Evolutionary conservation across 352 stramenopile genomes (phyloP).

Genomic region (Lagenidium sp.): DNA sequence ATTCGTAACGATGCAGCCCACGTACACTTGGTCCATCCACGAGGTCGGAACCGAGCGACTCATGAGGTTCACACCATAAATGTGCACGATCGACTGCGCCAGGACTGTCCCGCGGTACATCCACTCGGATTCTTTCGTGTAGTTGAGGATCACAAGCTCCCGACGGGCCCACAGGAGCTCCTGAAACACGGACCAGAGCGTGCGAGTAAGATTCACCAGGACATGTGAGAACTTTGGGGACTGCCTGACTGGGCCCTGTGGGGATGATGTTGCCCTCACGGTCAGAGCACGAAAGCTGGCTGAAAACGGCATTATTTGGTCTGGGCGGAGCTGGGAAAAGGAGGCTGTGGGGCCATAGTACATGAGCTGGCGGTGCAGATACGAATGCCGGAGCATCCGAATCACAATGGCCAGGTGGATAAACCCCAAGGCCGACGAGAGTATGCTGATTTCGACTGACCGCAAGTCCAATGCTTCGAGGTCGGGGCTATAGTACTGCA

Average conservation of each 20-base stretch:
- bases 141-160: constrained; percentile 11
- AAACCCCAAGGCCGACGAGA: neutral
- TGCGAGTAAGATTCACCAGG: neutral
- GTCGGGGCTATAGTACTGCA: neutral
- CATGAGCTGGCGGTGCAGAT: constrained; percentile 8
- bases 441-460: neutral
- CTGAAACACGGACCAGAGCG: constrained; percentile 8
- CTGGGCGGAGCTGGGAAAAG: constrained; percentile 1
- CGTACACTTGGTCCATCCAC: constrained; percentile 7
- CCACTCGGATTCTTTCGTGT: constrained; percentile 3
- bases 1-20: constrained; percentile 4
- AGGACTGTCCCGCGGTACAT: constrained; percentile 8
- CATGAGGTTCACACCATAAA: constrained; percentile 1
- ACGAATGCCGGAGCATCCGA: constrained; percentile 8
- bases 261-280: neutral
- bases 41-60: constrained; percentile 1
- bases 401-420: constrained; percentile 2
- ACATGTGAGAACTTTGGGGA: neutral
- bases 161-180: constrained; percentile 12
- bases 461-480: neutral
- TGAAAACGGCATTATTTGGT: constrained; percentile 16
- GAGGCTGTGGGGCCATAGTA: constrained; percentile 14
- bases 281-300: constrained; percentile 7
- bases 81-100: constrained; percentile 4
- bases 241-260: neutral